A percentile compares a stretch with the other conserved stretches of the same genome.
These are phyloP conservation scores for Ceratobasidium sp. DNA, from an alignment of 1,284 basidiomycete species.

Conservation along the genomic window DNA sequence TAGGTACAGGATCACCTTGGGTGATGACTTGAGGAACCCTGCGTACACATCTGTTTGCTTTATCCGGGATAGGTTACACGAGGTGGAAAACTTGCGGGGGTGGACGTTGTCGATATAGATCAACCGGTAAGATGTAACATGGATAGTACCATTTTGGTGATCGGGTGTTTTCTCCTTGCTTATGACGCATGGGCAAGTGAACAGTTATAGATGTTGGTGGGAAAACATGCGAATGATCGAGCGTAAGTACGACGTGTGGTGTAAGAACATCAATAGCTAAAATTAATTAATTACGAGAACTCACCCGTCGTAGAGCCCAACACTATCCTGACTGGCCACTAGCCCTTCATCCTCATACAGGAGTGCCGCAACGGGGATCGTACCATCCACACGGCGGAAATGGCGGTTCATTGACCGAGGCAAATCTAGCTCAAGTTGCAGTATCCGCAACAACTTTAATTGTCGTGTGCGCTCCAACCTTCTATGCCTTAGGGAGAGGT, in stretches of 20 bases:
- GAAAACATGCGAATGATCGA: neutral
- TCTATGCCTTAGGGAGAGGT: neutral
- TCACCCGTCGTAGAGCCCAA: constrained; percentile 91
- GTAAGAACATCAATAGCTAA: neutral
- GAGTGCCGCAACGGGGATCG: constrained; percentile 73
- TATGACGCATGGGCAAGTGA: constrained; percentile 31
- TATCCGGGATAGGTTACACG: constrained; percentile 69
- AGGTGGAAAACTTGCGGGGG: constrained; percentile 60
- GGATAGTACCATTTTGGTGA: constrained; percentile 72
- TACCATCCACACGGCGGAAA: constrained; percentile 61
- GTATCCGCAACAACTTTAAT: too few relatives aligned
- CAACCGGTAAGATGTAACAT: constrained; percentile 83
- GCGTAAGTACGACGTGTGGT: constrained; percentile 40
- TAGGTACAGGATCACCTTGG: constrained; percentile 86
- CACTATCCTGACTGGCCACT: constrained; percentile 70
- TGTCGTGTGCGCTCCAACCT: neutral
- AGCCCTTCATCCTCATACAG: constrained; percentile 79
- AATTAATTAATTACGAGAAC: constrained; percentile 47
- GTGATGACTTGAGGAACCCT: constrained; percentile 86
- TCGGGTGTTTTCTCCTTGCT: constrained; percentile 80
- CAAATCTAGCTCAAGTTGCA: neutral
- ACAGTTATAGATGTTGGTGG: neutral
- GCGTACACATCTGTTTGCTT: constrained; percentile 87
- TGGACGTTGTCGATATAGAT: constrained; percentile 75
- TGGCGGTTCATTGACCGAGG: constrained; percentile 41